These are phyloP conservation scores for Ganoderma lingzhi DNA, from an alignment of 1,284 basidiomycete genomes.

Conservation along the genomic window DNA sequence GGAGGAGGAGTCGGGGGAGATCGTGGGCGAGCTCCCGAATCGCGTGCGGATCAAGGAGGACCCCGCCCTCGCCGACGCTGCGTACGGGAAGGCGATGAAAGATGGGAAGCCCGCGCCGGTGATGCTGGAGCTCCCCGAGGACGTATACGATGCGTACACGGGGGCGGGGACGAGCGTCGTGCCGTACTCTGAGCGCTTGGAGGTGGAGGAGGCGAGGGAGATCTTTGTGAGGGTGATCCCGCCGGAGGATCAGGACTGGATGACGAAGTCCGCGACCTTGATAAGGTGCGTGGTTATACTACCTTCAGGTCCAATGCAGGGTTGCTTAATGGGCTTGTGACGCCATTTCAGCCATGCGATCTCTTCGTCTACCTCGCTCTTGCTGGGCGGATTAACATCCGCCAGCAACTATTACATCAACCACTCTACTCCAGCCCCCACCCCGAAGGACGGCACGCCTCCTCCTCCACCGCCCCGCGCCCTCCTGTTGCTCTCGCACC, in stretches of 20 bases:
- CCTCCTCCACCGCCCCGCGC: constrained; percentile 53
- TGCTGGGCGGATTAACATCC: constrained; percentile 66
- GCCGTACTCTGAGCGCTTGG: constrained; percentile 38
- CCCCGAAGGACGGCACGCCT: constrained; percentile 37
- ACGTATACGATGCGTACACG: constrained; percentile 42
- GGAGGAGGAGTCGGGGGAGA: constrained; percentile 77
- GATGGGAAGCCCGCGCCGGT: constrained; percentile 59
- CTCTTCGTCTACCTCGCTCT: constrained; percentile 68
- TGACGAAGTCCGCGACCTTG: constrained; percentile 73
- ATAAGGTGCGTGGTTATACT: constrained; percentile 59
- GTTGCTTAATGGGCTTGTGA: not conserved
- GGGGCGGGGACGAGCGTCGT: constrained; percentile 35
- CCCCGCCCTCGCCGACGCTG: constrained; percentile 42
- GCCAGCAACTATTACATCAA: constrained; percentile 73
- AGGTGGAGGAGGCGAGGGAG: constrained; percentile 55
- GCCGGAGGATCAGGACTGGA: constrained; percentile 76
- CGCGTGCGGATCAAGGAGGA: constrained; percentile 68
- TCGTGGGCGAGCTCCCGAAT: constrained; percentile 77
- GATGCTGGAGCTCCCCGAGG: constrained; percentile 70
- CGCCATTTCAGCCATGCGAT: constrained; percentile 64
- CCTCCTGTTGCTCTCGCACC: constrained; percentile 68
- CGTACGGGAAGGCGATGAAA: constrained; percentile 20
- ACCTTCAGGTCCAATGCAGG: too few species aligned
- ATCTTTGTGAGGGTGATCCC: constrained; percentile 68
- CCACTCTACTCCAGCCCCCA: constrained; percentile 56